Percentiles rank a stretch among this genome's conserved stretches.
Evolutionary conservation across 768 basidiomycete genomes (phyloP).

Genomic region (Nidularia sp.): DNA sequence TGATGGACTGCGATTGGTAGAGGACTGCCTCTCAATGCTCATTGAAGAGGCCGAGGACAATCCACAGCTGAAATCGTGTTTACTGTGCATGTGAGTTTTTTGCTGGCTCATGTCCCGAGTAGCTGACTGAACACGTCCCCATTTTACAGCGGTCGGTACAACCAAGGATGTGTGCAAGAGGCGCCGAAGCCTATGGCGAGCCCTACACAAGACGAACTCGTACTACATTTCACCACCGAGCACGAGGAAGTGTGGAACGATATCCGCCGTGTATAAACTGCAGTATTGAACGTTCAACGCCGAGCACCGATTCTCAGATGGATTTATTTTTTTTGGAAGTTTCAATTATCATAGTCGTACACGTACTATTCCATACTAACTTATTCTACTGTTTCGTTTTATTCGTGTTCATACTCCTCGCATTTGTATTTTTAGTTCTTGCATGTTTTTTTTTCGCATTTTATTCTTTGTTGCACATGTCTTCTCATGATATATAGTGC

Average conservation of each 20-base stretch:
- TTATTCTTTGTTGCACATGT: too few relatives aligned
- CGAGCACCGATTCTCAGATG: too few relatives aligned
- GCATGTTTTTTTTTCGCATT: too few relatives aligned
- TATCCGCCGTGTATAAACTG: too few relatives aligned
- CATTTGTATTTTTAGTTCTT: too few relatives aligned
- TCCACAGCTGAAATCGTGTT: slow-evolving; percentile 31
- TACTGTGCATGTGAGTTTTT: slow-evolving; percentile 47
- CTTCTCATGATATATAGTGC: too few relatives aligned
- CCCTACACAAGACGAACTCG: slow-evolving; percentile 36
- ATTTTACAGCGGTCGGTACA: slow-evolving; percentile 28
- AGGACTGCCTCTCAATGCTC: slow-evolving; percentile 39
- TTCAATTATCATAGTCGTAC: too few relatives aligned
- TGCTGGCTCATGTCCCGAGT: neutral
- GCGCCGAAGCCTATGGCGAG: slow-evolving; percentile 30
- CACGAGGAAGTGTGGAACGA: slow-evolving; percentile 46
- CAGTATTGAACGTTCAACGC: too few relatives aligned
- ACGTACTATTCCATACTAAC: too few relatives aligned
- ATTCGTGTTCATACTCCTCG: too few relatives aligned
- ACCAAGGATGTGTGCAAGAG: slow-evolving; percentile 12
- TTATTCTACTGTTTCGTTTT: too few relatives aligned
- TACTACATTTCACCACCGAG: slow-evolving; percentile 42
- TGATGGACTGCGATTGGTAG: slow-evolving; percentile 34
- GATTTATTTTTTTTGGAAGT: too few relatives aligned
- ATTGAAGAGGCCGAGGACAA: slow-evolving; percentile 28
- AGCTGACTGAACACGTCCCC: neutral